Percentiles rank a stretch among this genome's conserved stretches.
These are phyloP conservation scores for Tephrocybe rancida DNA, from an alignment of 768 basidiomycete species.

Conservation along the genomic window DNA sequence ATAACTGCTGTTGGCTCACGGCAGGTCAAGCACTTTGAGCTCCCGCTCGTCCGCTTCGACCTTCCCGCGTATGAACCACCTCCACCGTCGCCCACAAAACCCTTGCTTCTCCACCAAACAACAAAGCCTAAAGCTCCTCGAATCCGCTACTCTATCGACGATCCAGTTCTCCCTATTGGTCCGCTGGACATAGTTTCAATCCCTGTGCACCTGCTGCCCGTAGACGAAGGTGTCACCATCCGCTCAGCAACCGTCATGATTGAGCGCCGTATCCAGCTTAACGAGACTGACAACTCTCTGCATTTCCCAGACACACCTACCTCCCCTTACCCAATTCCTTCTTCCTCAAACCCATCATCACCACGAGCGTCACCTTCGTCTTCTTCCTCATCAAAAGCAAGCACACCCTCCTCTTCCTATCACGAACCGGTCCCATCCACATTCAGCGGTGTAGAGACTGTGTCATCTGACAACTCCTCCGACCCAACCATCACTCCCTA, in stretches of 20 bases:
- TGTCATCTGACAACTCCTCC: slow-evolving; percentile 33
- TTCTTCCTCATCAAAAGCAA: slow-evolving; percentile 33
- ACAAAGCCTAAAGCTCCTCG: slow-evolving; percentile 58
- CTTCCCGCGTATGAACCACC: slow-evolving; percentile 44
- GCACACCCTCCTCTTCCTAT: slow-evolving; percentile 27
- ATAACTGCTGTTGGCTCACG: slow-evolving; percentile 68
- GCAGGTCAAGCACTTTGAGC: slow-evolving; percentile 69
- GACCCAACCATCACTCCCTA: slow-evolving; percentile 44
- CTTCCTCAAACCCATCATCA: slow-evolving; percentile 18
- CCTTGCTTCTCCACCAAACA: slow-evolving; percentile 42
- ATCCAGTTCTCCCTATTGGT: slow-evolving; percentile 62
- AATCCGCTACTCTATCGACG: slow-evolving; percentile 60
- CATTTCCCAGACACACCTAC: slow-evolving; percentile 23
- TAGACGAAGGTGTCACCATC: slow-evolving; percentile 57
- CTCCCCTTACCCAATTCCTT: slow-evolving; percentile 22
- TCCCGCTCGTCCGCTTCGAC: slow-evolving; percentile 74
- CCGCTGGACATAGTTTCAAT: slow-evolving; percentile 75
- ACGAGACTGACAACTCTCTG: slow-evolving; percentile 33
- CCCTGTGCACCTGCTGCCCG: slow-evolving; percentile 60
- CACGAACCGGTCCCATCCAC: slow-evolving; percentile 16
- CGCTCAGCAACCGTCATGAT: slow-evolving; percentile 66
- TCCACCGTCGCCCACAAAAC: slow-evolving; percentile 36
- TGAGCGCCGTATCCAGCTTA: slow-evolving; percentile 71
- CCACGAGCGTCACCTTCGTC: slow-evolving; percentile 26
- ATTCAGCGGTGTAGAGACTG: slow-evolving; percentile 19